Conservation (phyloP, 768 basidiomycete genomes). For the Fibroporia radiculosa region DNA sequence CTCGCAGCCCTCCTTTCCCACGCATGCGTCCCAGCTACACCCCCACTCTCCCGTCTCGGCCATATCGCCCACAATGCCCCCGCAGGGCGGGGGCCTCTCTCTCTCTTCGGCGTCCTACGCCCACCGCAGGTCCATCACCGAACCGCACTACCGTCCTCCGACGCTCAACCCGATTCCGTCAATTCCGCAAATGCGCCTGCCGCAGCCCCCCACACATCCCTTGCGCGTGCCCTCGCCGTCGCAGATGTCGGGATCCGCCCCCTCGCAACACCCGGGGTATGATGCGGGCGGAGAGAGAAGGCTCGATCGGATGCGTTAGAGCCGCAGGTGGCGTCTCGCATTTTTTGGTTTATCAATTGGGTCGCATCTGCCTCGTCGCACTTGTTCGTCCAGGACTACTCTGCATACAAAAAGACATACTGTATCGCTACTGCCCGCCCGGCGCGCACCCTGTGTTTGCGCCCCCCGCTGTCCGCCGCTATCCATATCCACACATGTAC, state of each 20-base stretch:
- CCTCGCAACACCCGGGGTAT: slow-evolving; percentile 6
- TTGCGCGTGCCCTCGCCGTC: slow-evolving; percentile 4
- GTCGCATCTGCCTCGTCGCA: slow-evolving; percentile 4
- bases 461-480: not conserved
- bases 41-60: slow-evolving; percentile 6
- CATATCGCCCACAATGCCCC: slow-evolving; percentile 30
- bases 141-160: slow-evolving; percentile 44
- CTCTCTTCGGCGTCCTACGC: slow-evolving; percentile 42
- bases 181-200: slow-evolving; percentile 5
- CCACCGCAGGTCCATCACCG: slow-evolving; percentile 51
- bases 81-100: slow-evolving; percentile 16
- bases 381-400: not conserved
- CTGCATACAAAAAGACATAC: slow-evolving; percentile 2
- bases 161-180: slow-evolving; percentile 11
- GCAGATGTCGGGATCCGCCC: not conserved
- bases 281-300: slow-evolving; percentile 12
- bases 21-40: slow-evolving; percentile 11
- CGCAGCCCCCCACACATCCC: slow-evolving; percentile 1
- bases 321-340: not conserved
- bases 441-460: not conserved
- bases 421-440: slow-evolving; percentile 6
- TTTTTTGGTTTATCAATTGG: slow-evolving; percentile 1
- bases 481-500: slow-evolving; percentile 4
- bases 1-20: slow-evolving; percentile 38
- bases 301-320: slow-evolving; percentile 13